Evolutionary conservation across 345 rosid species (phyloP).

Genomic region (Hypericum perforatum): DNA sequence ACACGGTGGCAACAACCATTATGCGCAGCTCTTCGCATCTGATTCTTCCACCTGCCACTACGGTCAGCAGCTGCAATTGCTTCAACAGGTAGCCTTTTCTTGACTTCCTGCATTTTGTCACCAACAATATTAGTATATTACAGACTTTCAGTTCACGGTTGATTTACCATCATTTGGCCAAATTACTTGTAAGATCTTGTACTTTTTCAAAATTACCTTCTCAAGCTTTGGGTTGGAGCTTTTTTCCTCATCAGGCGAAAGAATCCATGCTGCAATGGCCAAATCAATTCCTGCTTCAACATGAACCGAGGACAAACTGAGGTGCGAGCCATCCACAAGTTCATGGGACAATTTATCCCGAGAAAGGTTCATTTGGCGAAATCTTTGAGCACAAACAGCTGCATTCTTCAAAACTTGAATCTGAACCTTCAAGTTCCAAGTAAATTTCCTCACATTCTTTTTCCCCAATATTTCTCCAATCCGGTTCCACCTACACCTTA

Average conservation of each 20-base stretch:
- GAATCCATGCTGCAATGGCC: slow-evolving; percentile 76
- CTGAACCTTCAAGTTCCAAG: slow-evolving; percentile 89
- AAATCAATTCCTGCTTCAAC: slow-evolving; percentile 57
- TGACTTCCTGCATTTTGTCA: slow-evolving; percentile 54
- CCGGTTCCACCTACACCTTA: slow-evolving; percentile 60
- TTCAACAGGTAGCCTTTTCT: slow-evolving; percentile 74
- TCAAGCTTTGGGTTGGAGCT: slow-evolving; percentile 75
- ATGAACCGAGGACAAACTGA: slow-evolving; percentile 39
- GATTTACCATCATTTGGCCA: too few species aligned
- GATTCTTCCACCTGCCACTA: slow-evolving; percentile 93
- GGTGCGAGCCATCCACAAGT: slow-evolving; percentile 41
- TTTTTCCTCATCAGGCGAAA: slow-evolving; percentile 98
- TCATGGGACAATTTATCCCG: slow-evolving; percentile 37
- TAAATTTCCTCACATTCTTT: slow-evolving; percentile 47
- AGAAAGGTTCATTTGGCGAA: slow-evolving; percentile 30
- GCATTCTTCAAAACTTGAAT: slow-evolving; percentile 71
- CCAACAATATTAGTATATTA: slow-evolving; percentile 23
- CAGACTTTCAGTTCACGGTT: too few species aligned
- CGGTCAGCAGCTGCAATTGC: slow-evolving; percentile 78
- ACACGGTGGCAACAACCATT: slow-evolving; percentile 94
- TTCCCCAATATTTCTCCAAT: slow-evolving; percentile 66
- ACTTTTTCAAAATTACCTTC: slow-evolving; percentile 40
- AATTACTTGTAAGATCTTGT: too few species aligned
- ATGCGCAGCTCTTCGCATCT: slow-evolving; percentile 84
- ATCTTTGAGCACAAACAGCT: slow-evolving; percentile 58